Conservation (phyloP, 2,329 filamentous ascomycete genomes). For the Pyrenochaeta sp. region DNA sequence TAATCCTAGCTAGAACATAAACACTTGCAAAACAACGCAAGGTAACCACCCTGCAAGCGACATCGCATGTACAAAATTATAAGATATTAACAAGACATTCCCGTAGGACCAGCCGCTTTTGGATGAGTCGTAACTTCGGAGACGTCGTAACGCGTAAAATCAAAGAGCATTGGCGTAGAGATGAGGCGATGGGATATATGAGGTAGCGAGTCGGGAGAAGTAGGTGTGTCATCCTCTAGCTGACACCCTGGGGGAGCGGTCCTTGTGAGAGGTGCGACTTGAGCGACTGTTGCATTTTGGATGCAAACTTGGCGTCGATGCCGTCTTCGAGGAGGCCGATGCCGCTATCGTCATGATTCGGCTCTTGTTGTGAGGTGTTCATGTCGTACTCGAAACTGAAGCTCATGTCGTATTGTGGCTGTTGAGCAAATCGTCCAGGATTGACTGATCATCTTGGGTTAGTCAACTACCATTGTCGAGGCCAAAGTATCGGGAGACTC, state of each 20-base stretch:
- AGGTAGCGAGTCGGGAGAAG: background rate
- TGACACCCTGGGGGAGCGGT: slow-evolving; percentile 32
- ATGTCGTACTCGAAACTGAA: slow-evolving; percentile 46
- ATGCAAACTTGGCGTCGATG: slow-evolving; percentile 46
- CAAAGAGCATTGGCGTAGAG: background rate
- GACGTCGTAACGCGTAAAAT: slow-evolving; percentile 25
- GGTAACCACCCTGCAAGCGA: slow-evolving; percentile 5
- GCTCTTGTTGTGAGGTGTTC: slow-evolving; percentile 41
- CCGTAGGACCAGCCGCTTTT: slow-evolving; percentile 36
- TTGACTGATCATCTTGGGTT: slow-evolving; percentile 47
- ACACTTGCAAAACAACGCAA: slow-evolving; percentile 3
- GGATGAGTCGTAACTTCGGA: slow-evolving; percentile 44
- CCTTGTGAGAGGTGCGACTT: slow-evolving; percentile 35
- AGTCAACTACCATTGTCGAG: slow-evolving; percentile 40
- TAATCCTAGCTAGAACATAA: background rate
- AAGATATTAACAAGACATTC: slow-evolving; percentile 34
- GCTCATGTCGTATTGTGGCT: slow-evolving; percentile 42
- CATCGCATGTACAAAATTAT: slow-evolving; percentile 34
- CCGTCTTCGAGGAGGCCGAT: slow-evolving; percentile 46
- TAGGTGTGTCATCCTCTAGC: slow-evolving; percentile 10
- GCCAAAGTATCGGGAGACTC: slow-evolving; percentile 24
- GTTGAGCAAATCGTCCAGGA: slow-evolving; percentile 44
- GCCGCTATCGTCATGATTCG: slow-evolving; percentile 46
- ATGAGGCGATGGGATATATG: background rate
- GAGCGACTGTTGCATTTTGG: slow-evolving; percentile 28